Evolutionary conservation across 2,329 filamentous ascomycete species (phyloP).

Genomic region (Aspergillus brasiliensis): DNA sequence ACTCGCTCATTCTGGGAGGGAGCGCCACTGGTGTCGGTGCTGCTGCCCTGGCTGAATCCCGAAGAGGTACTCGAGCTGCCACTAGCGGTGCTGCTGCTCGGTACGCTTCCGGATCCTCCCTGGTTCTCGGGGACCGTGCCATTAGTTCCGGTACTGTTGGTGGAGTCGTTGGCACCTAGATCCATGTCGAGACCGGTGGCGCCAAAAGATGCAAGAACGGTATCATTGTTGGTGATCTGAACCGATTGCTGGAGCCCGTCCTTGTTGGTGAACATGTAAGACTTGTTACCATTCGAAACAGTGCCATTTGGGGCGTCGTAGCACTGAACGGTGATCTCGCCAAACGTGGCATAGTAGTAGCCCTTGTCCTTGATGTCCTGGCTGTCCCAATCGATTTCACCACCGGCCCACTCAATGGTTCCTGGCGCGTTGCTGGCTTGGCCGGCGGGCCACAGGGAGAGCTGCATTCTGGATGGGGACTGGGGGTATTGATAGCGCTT

Average conservation of each 20-base stretch:
- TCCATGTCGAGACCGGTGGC: conserved; percentile 78
- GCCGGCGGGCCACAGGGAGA: conserved; percentile 96
- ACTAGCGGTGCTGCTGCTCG: conserved; percentile 21
- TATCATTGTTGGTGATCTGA: conserved; percentile 71
- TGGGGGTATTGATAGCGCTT: conserved; percentile 88
- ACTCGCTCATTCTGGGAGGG: conserved; percentile 42
- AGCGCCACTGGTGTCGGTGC: conserved; percentile 30
- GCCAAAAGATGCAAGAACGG: conserved; percentile 74
- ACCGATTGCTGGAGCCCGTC: conserved; percentile 75
- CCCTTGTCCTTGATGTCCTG: conserved; percentile 77
- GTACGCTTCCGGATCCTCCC: conserved; percentile 36
- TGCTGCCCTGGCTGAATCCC: conserved; percentile 35
- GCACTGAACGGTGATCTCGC: conserved; percentile 80
- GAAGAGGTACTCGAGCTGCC: conserved; percentile 25
- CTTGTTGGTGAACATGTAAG: conserved; percentile 73
- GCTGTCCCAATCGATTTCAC: conserved; percentile 82
- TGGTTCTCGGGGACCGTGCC: conserved; percentile 36
- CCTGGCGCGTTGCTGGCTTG: conserved; percentile 75
- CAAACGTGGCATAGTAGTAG: conserved; percentile 85
- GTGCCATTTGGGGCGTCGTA: conserved; percentile 77
- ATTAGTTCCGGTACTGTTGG: conserved; percentile 11
- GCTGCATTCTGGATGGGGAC: conserved; percentile 84
- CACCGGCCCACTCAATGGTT: conserved; percentile 90
- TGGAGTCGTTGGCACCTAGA: conserved; percentile 22
- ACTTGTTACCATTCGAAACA: conserved; percentile 59